Evolutionary conservation across 2,329 filamentous ascomycete genomes (phyloP).

Genomic region (Thielaviopsis euricoi): DNA sequence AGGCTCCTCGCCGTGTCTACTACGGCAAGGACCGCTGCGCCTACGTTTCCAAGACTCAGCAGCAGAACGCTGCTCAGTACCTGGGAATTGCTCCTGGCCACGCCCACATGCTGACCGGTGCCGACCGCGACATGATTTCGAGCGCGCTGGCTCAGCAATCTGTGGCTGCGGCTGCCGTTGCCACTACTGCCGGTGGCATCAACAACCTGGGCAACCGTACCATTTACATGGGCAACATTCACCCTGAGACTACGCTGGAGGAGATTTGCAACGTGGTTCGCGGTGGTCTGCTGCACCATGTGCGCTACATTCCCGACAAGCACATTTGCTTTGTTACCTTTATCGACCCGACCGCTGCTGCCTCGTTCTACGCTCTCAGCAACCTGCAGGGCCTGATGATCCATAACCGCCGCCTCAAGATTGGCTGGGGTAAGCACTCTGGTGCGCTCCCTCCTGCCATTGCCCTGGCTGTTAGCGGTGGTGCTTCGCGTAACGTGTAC

Average conservation of each 20-base stretch:
- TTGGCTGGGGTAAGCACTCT: conserved; percentile 98
- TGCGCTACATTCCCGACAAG: conserved; percentile 98
- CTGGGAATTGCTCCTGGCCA: conserved; percentile 93
- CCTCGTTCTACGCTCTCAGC: conserved; percentile 93
- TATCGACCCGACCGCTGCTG: conserved; percentile 93
- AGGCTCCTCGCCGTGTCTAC: conserved; percentile 85
- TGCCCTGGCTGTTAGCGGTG: conserved; percentile 85
- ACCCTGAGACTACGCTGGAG: conserved; percentile 96
- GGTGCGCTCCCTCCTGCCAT: conserved; percentile 91
- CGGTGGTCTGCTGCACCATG: conserved; percentile 88
- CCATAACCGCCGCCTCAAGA: conserved; percentile 93
- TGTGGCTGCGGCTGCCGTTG: conserved; percentile 87
- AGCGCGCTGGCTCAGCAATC: conserved; percentile 94
- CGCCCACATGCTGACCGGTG: conserved; percentile 87
- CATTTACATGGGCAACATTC: conserved; percentile 96
- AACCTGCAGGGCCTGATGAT: conserved; percentile 98
- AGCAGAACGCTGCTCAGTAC: conserved; percentile 97
- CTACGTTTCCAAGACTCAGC: conserved; percentile 98
- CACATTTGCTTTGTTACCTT: conserved; percentile 99
- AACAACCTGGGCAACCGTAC: conserved; percentile 96
- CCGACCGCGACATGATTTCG: conserved; percentile 90
- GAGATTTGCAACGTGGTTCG: conserved; percentile 99
- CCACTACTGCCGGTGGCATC: conserved; percentile 88
- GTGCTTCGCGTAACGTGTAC: conserved; percentile 96
- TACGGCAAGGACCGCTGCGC: conserved; percentile 98